Evolutionary conservation across 176 grass and related monocot species (phyloP).

Genomic region (Eragrostis curvula): DNA sequence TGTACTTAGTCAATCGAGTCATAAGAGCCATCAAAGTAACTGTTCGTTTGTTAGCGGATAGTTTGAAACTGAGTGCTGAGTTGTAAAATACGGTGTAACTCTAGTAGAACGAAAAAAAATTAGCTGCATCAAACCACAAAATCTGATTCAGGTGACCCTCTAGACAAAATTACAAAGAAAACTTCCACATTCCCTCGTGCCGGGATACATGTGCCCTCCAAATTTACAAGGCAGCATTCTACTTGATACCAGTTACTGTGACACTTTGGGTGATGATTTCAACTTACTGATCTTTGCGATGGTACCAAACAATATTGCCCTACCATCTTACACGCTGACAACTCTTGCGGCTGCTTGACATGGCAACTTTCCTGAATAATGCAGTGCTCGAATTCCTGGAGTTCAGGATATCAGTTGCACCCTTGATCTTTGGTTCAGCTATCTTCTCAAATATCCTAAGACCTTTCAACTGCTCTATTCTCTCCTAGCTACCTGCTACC

Average conservation of each 20-base stretch:
- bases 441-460: not conserved
- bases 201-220: not conserved
- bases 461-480: constrained; percentile 13
- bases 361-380: constrained; percentile 25
- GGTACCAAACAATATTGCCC: not conserved
- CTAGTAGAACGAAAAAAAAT: not conserved
- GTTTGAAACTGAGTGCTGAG: not conserved
- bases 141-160: not conserved
- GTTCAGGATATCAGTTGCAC: not conserved
- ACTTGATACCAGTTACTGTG: constrained; percentile 4
- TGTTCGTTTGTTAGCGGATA: not conserved
- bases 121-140: constrained; percentile 5
- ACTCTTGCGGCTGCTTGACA: constrained; percentile 28
- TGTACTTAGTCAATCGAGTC: not conserved
- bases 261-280: not conserved
- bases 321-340: constrained; percentile 20
- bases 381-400: not conserved
- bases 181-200: not conserved
- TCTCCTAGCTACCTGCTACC: constrained; percentile 36
- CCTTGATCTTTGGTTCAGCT: constrained; percentile 10
- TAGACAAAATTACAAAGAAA: constrained; percentile 1
- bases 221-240: not conserved
- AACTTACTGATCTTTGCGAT: constrained; percentile 3
- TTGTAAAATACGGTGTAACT: not conserved
- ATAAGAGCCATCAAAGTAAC: not conserved